A percentile compares a stretch with the other conserved stretches of the same genome.
These are phyloP conservation scores for Penicillium sp. DNA, from an alignment of 2,329 filamentous ascomycete genomes.

Conservation along the genomic window DNA sequence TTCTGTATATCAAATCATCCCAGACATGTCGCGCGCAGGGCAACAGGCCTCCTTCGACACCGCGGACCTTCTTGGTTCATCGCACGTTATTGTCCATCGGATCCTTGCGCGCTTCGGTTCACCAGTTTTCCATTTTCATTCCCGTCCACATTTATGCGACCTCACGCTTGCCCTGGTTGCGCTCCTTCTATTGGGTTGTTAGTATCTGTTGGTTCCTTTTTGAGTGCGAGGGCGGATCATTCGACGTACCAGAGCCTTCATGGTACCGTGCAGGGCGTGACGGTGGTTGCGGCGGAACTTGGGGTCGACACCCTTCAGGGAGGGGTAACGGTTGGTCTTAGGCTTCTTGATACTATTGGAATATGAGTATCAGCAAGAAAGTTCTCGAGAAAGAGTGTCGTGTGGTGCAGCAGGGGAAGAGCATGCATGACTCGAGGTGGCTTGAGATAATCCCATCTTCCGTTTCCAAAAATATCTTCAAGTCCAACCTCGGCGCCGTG, in stretches of 20 bases:
- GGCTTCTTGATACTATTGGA: conserved; percentile 94
- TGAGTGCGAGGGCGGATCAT: not conserved
- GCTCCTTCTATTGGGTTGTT: conserved; percentile 71
- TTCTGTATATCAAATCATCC: conserved; percentile 26
- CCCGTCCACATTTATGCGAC: conserved; percentile 56
- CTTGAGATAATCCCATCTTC: no score
- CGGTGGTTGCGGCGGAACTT: conserved; percentile 99
- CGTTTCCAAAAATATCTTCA: conserved; percentile 2
- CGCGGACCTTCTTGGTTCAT: conserved; percentile 29
- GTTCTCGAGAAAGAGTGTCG: conserved; percentile 3
- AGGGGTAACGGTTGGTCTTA: conserved; percentile 97
- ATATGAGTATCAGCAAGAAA: conserved; percentile 22
- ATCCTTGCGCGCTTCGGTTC: conserved; percentile 31
- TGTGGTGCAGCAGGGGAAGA: conserved; percentile 2
- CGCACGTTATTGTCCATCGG: conserved; percentile 31
- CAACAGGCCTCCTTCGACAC: conserved; percentile 26
- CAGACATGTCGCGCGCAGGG: conserved; percentile 19
- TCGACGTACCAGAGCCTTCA: conserved; percentile 84
- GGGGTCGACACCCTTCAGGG: conserved; percentile 96
- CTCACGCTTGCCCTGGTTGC: conserved; percentile 92
- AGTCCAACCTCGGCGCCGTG: conserved; percentile 7
- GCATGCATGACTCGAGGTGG: no score
- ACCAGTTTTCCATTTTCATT: conserved; percentile 29
- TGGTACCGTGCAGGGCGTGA: conserved; percentile 98
- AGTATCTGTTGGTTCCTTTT: conserved; percentile 18